These are phyloP conservation scores for Penicillium capsulatum DNA, from an alignment of 2,329 filamentous ascomycete genomes.

Conservation along the genomic window DNA sequence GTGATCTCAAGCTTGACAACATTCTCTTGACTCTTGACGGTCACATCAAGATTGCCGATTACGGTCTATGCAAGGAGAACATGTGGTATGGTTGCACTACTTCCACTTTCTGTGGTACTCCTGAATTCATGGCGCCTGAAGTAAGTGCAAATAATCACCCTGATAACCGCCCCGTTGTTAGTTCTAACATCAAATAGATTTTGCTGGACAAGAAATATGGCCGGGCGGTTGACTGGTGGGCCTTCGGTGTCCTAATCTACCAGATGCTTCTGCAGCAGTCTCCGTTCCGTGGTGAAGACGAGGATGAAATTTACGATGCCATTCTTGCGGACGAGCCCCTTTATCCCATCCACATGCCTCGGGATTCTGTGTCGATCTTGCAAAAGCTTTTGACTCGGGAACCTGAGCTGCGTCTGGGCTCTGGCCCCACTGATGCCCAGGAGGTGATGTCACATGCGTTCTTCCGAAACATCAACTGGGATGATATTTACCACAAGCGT, in stretches of 20 bases:
- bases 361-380: constrained; percentile 93
- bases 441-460: constrained; percentile 99
- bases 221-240: constrained; percentile 98
- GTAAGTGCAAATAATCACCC: constrained; percentile 58
- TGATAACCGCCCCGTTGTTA: too few relatives aligned
- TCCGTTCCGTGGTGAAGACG: constrained; percentile 96
- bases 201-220: constrained; percentile 97
- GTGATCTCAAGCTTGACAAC: constrained; percentile 75
- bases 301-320: constrained; percentile 98
- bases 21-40: constrained; percentile 92
- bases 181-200: constrained; percentile 66
- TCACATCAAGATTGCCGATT: constrained; percentile 98
- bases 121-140: constrained; percentile 98
- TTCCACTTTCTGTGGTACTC: constrained; percentile 98
- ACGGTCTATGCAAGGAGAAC: constrained; percentile 97
- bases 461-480: constrained; percentile 97
- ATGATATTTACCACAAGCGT: constrained; percentile 95
- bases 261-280: constrained; percentile 99
- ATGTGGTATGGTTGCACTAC: constrained; percentile 99
- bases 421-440: constrained; percentile 92
- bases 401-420: constrained; percentile 86
- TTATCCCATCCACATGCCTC: constrained; percentile 97
- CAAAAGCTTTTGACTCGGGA: constrained; percentile 96
- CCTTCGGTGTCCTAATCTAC: constrained; percentile 97
- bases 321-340: constrained; percentile 96